These are phyloP conservation scores for Breynia disticha DNA, from an alignment of 441 rosid genomes.

Conservation along the genomic window DNA sequence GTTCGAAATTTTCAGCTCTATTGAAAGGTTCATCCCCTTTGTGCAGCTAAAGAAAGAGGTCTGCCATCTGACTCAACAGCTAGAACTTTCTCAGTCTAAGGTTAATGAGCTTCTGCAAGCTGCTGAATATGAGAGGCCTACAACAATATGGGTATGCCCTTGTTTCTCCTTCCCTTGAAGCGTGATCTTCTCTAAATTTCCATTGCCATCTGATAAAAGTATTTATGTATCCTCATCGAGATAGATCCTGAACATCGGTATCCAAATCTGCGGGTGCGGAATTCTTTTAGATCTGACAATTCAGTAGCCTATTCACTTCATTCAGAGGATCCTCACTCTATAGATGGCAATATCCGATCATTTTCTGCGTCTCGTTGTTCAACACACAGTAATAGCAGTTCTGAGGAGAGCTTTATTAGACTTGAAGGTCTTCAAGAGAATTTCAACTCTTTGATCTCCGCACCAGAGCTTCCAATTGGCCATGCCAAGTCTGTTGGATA, in stretches of 20 bases:
- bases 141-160: slow-evolving; percentile 25
- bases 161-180: background rate
- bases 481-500: slow-evolving; percentile 23
- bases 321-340: slow-evolving; percentile 22
- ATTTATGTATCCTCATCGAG: slow-evolving; percentile 29
- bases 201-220: background rate
- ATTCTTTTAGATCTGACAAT: slow-evolving; percentile 53
- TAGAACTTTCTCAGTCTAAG: slow-evolving; percentile 50
- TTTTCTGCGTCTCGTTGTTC: slow-evolving; percentile 46
- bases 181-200: slow-evolving; percentile 2
- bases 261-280: slow-evolving; percentile 69
- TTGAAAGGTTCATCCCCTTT: slow-evolving; percentile 9
- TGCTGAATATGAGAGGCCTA: slow-evolving; percentile 32
- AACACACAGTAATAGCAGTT: slow-evolving; percentile 42
- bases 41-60: slow-evolving; percentile 70
- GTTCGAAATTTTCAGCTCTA: no score
- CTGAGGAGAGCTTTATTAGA: slow-evolving; percentile 48
- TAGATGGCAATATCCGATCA: slow-evolving; percentile 28
- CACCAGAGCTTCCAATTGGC: slow-evolving; percentile 26
- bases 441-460: slow-evolving; percentile 28
- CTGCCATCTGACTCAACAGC: slow-evolving; percentile 38
- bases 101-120: slow-evolving; percentile 46
- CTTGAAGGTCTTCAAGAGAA: slow-evolving; percentile 43
- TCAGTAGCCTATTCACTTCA: slow-evolving; percentile 28
- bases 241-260: slow-evolving; percentile 43